Conservation (phyloP, 1,284 basidiomycete species). For the Microbotryum intermedium region DNA sequence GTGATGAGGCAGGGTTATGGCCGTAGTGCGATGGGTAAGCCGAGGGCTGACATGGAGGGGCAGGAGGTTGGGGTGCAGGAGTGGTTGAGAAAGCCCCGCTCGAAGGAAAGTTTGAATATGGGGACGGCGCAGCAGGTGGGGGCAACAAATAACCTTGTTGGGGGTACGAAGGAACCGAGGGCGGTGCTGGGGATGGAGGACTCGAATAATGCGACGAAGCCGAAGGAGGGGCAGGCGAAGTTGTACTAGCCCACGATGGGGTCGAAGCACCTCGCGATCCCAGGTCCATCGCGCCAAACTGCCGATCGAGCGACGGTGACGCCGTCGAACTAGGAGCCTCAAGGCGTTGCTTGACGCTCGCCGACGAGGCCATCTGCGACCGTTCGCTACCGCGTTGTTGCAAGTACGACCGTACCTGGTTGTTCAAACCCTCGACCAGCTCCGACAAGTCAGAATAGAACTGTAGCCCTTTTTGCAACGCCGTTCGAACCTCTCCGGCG, state of each 20-base stretch:
- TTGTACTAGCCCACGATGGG: not conserved
- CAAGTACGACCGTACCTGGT: constrained; percentile 58
- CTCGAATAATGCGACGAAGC: not conserved
- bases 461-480: constrained; percentile 74
- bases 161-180: not conserved
- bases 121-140: constrained; percentile 36
- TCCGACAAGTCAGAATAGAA: constrained; percentile 80
- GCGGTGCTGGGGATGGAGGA: constrained; percentile 3
- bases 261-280: constrained; percentile 9
- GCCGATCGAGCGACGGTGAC: constrained; percentile 22
- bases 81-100: constrained; percentile 10
- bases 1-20: constrained; percentile 3
- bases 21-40: not conserved
- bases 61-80: constrained; percentile 41
- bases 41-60: constrained; percentile 42
- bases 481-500: constrained; percentile 78
- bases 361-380: constrained; percentile 55
- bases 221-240: constrained; percentile 5
- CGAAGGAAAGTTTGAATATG: constrained; percentile 14
- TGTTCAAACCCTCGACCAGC: constrained; percentile 53
- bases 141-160: constrained; percentile 32
- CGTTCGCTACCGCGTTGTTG: constrained; percentile 60
- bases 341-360: constrained; percentile 61
- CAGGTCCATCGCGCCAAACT: constrained; percentile 35
- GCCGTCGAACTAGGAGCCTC: constrained; percentile 36